These are phyloP conservation scores for Malassezia caprae DNA, from an alignment of 1,284 basidiomycete species.

Conservation along the genomic window DNA sequence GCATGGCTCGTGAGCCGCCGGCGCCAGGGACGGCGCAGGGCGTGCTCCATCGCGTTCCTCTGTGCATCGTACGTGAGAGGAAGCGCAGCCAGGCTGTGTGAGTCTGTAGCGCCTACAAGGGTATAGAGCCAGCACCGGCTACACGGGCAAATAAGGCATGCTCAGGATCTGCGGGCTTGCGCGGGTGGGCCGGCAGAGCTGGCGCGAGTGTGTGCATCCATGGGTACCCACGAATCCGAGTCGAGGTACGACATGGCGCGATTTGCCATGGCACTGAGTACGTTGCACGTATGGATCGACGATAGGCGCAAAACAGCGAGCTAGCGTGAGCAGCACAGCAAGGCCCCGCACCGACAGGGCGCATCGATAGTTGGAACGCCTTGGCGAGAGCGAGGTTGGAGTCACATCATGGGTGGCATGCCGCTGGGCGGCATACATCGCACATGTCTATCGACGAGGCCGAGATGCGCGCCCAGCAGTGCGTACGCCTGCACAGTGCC, in stretches of 20 bases:
- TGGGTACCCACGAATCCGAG: background rate
- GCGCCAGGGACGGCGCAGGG: conserved; percentile 1
- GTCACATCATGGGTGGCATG: background rate
- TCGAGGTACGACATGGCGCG: background rate
- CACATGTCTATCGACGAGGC: background rate
- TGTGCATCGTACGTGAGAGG: background rate
- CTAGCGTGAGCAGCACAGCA: background rate
- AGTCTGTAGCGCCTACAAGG: background rate
- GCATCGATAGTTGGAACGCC: background rate
- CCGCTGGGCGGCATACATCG: background rate
- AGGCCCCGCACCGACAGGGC: background rate
- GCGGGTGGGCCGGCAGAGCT: background rate
- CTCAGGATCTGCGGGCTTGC: background rate
- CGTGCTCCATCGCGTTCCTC: background rate
- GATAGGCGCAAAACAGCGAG: background rate
- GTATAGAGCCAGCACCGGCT: background rate
- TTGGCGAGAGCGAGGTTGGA: background rate
- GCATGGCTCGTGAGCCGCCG: background rate
- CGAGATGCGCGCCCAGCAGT: background rate
- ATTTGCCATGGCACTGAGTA: background rate
- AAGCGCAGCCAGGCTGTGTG: background rate
- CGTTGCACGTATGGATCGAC: background rate
- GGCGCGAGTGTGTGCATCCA: background rate
- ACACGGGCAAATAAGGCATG: background rate
- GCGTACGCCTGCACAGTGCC: background rate